phyloP scores from a whole-genome alignment of 148 eudicot species.

The Fagopyrum esculentum region DNA sequence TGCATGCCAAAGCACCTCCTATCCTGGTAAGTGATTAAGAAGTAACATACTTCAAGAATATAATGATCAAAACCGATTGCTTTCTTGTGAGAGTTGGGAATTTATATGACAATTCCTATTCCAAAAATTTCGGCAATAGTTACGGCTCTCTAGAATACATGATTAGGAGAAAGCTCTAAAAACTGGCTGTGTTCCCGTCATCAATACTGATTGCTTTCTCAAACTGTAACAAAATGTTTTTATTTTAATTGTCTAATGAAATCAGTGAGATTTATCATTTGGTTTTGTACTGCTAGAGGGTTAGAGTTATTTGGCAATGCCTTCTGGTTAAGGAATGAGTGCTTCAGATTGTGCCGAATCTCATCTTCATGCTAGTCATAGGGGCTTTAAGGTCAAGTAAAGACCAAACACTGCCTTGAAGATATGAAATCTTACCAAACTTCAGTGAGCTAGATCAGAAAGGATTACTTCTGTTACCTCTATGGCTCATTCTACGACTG shows the following conservation, averaged over 20 bases:
- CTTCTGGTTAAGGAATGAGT: not conserved
- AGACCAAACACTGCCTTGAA: not conserved
- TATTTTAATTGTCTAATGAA: not conserved
- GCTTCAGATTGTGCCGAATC: not conserved
- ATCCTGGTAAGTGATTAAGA: not conserved
- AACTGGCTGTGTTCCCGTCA: not conserved
- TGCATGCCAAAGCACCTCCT: not conserved
- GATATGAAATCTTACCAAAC: not conserved
- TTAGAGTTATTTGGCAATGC: not conserved
- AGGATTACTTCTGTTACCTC: not conserved
- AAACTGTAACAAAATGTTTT: not conserved
- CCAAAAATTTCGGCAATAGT: not conserved
- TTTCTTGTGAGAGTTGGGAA: not conserved
- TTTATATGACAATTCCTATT: not conserved
- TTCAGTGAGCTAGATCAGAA: not conserved
- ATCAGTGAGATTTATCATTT: not conserved
- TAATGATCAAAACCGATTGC: not conserved
- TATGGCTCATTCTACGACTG: not conserved
- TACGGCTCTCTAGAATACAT: not conserved
- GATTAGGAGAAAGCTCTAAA: not conserved
- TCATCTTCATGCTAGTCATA: not conserved
- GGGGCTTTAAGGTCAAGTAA: not conserved
- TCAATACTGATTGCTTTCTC: not conserved
- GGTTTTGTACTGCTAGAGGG: not conserved
- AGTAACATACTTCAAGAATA: not conserved